These are phyloP conservation scores for Ambrosiella xylebori DNA, from an alignment of 2,329 filamentous ascomycete species.

Conservation along the genomic window DNA sequence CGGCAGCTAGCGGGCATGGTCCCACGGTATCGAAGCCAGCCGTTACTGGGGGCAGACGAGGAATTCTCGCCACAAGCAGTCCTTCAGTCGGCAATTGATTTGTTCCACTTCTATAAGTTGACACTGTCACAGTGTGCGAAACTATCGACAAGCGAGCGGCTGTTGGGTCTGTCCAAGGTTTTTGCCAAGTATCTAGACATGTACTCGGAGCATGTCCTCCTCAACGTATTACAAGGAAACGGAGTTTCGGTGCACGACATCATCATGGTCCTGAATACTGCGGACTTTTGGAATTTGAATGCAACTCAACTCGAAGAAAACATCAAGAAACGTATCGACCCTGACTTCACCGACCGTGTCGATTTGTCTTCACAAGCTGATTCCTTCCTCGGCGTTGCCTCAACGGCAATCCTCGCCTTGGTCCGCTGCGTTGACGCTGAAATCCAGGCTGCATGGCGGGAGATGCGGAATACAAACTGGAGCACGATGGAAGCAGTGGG, in stretches of 20 bases:
- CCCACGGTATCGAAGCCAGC: slow-evolving; percentile 71
- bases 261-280: slow-evolving; percentile 81
- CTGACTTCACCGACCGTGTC: slow-evolving; percentile 55
- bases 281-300: slow-evolving; percentile 91
- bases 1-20: slow-evolving; percentile 71
- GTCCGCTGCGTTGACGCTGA: slow-evolving; percentile 70
- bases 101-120: slow-evolving; percentile 93
- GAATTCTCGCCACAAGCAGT: slow-evolving; percentile 85
- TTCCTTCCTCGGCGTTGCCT: slow-evolving; percentile 86
- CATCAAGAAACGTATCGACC: slow-evolving; percentile 78
- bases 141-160: slow-evolving; percentile 72
- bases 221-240: slow-evolving; percentile 47
- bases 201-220: slow-evolving; percentile 82
- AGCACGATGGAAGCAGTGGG: slow-evolving; percentile 81
- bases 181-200: slow-evolving; percentile 89
- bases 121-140: slow-evolving; percentile 91
- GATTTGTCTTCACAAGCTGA: slow-evolving; percentile 89
- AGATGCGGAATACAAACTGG: slow-evolving; percentile 96
- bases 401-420: slow-evolving; percentile 65
- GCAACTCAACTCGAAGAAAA: slow-evolving; percentile 88
- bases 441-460: slow-evolving; percentile 77
- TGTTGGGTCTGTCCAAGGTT: slow-evolving; percentile 69
- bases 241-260: slow-evolving; percentile 44
- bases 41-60: slow-evolving; percentile 65
- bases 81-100: slow-evolving; percentile 81